Conservation (phyloP, 1,284 basidiomycete species). For the Puccinia triticina region DNA sequence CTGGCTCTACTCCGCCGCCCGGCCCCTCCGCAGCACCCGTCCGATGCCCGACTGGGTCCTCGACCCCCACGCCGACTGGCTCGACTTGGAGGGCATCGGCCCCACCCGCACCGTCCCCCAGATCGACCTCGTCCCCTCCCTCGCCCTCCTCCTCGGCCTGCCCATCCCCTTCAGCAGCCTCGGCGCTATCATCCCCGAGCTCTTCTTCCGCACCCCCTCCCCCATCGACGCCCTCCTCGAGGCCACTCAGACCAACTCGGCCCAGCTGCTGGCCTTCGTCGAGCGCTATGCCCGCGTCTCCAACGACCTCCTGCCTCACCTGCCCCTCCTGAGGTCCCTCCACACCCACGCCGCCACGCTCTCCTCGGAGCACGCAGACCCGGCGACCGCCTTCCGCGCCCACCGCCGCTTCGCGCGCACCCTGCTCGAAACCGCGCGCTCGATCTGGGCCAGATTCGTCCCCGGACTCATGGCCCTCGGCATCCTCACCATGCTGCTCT, state of each 20-base stretch:
- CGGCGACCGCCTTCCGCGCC: constrained; percentile 24
- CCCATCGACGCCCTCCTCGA: constrained; percentile 63
- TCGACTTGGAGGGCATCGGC: constrained; percentile 31
- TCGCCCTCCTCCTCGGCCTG: constrained; percentile 86
- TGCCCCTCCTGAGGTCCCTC: constrained; percentile 56
- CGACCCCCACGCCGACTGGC: background rate
- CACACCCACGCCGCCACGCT: constrained; percentile 55
- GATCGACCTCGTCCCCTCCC: constrained; percentile 88
- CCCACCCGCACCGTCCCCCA: constrained; percentile 74
- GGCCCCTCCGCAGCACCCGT: constrained; percentile 54
- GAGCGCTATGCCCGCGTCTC: constrained; percentile 72
- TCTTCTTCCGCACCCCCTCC: constrained; percentile 66
- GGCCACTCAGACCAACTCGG: constrained; percentile 78
- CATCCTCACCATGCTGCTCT: constrained; percentile 61
- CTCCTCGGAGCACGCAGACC: constrained; percentile 54
- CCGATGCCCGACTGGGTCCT: constrained; percentile 52
- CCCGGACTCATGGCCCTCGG: constrained; percentile 73
- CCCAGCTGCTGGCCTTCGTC: constrained; percentile 78
- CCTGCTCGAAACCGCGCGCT: constrained; percentile 64
- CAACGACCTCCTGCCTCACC: constrained; percentile 66
- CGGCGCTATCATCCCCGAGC: constrained; percentile 84
- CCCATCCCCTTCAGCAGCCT: constrained; percentile 96
- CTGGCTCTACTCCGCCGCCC: constrained; percentile 81
- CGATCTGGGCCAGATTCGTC: constrained; percentile 94
- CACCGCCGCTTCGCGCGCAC: constrained; percentile 29